Percentiles rank a stretch among this genome's conserved stretches.
These are phyloP conservation scores for Karstenula rhodostoma DNA, from an alignment of 2,329 filamentous ascomycete species.

Conservation along the genomic window DNA sequence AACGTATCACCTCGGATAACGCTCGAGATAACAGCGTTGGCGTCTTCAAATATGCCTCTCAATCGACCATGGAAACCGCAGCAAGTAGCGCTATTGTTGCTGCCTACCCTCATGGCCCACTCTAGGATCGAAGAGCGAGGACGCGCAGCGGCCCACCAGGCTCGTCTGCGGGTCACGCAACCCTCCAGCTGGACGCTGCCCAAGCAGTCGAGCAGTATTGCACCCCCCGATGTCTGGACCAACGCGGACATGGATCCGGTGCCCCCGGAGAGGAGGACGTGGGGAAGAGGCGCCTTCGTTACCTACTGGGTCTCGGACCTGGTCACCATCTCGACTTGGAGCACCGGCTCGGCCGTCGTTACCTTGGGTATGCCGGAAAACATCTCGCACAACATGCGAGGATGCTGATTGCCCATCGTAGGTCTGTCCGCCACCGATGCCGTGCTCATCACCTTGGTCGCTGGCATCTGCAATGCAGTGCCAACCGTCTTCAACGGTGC, in stretches of 20 bases:
- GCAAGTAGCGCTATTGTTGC: not conserved
- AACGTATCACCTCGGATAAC: constrained; percentile 1
- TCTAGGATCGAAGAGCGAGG: constrained; percentile 6
- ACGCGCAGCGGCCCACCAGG: constrained; percentile 13
- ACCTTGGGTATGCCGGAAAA: not conserved
- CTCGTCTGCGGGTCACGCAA: constrained; percentile 13
- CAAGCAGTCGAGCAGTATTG: constrained; percentile 27
- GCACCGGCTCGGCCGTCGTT: constrained; percentile 49
- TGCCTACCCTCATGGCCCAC: not conserved
- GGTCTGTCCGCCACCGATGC: constrained; percentile 24
- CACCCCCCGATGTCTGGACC: constrained; percentile 40
- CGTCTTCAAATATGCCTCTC: too few relatives aligned
- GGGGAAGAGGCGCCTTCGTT: constrained; percentile 53
- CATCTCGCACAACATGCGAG: not conserved
- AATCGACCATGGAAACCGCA: not conserved
- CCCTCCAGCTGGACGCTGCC: constrained; percentile 26
- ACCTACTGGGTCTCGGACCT: constrained; percentile 59
- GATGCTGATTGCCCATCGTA: not conserved
- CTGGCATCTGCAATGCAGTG: constrained; percentile 27
- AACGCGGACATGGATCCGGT: constrained; percentile 47
- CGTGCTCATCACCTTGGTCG: constrained; percentile 39
- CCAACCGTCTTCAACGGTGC: constrained; percentile 30
- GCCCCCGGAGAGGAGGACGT: constrained; percentile 55
- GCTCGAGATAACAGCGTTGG: not conserved
- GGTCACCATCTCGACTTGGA: constrained; percentile 43